Conservation (phyloP, 2,329 filamentous ascomycete genomes). For the Arthrinium phaeospermum region DNA sequence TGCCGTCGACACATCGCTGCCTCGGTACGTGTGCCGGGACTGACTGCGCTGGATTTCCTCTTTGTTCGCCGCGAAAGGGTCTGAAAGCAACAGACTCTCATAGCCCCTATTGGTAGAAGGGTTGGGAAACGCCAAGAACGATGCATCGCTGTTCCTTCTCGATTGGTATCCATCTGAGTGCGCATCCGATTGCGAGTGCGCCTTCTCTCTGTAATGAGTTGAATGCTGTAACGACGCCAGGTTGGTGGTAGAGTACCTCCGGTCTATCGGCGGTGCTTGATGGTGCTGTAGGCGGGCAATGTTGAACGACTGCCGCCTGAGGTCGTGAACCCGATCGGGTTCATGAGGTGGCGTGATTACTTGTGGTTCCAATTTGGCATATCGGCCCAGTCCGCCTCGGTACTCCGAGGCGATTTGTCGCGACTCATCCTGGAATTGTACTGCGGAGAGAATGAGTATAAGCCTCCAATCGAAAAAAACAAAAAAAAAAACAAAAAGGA, state of each 20-base stretch:
- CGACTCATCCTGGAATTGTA: conserved; percentile 88
- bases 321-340: conserved; percentile 30
- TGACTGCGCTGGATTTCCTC: conserved; percentile 32
- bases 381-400: conserved; percentile 75
- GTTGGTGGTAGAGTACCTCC: conserved; percentile 30
- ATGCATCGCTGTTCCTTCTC: conserved; percentile 34
- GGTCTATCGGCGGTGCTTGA: conserved; percentile 28
- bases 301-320: conserved; percentile 32
- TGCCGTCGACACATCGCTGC: conserved; percentile 46
- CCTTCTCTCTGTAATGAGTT: background rate
- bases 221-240: background rate
- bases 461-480: background rate
- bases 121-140: conserved; percentile 33
- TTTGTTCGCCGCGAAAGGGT: conserved; percentile 32
- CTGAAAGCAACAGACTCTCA: conserved; percentile 27
- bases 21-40: conserved; percentile 37
- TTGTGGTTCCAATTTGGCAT: conserved; percentile 61
- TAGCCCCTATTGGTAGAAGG: conserved; percentile 35
- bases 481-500: background rate
- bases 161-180: conserved; percentile 34
- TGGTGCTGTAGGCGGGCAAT: conserved; percentile 31
- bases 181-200: conserved; percentile 34
- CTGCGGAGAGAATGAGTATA: conserved; percentile 39
- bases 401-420: conserved; percentile 91
- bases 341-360: conserved; percentile 35